Base-by-base conservation (phyloP, 805 yeast species). In the Debaryomyces castellii region DNA sequence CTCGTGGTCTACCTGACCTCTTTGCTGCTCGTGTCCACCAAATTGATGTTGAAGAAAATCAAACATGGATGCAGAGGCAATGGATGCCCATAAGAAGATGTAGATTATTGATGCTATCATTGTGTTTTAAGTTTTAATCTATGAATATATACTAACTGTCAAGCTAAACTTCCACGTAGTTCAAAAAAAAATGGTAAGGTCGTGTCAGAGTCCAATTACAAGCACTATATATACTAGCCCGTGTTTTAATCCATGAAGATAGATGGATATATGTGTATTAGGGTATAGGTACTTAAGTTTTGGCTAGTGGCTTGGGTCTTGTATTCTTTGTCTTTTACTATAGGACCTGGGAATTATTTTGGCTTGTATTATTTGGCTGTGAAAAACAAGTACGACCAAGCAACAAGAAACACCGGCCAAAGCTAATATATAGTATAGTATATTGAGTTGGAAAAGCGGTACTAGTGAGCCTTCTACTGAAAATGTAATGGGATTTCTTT, bases 1-100 rank as follows among this genome's bases (percentile, higher is more conserved):
- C 49, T 76, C 81, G 44, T 67, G 64, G 28, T 71, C 67, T 25
- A 68, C 63, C 12, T 62, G 67, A 18, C 57, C 60, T 38, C 58
- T 69, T 39, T 63, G 64, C 21, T 59, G 64, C 17, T 52, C 58
- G 30, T 58, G 56, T 20, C 50, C 60, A 4, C 52, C 58, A 41
- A 52, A 54, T 35, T 57, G 62, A 17, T 52, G 49, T 28, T 61
- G 58, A 38, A 71, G 60, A 41, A 70, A 68, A 48, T 71, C 67
- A 50, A 71, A 71, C 36, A 70, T 42, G 45, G 55, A 57, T 18
- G 74, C 74, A 12, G 53, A 50, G 3, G 48, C 64, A 2, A 55
- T 35, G 8, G 60, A 22, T 12, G 12, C 38, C 34, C 34, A 30
- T 30, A 30, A 7, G 4, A 30, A 30, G 14, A 14, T 20, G 16